phyloP scores from a whole-genome alignment of 495 filamentous ascomycete genomes.

The Lasiosphaeria ovina region DNA sequence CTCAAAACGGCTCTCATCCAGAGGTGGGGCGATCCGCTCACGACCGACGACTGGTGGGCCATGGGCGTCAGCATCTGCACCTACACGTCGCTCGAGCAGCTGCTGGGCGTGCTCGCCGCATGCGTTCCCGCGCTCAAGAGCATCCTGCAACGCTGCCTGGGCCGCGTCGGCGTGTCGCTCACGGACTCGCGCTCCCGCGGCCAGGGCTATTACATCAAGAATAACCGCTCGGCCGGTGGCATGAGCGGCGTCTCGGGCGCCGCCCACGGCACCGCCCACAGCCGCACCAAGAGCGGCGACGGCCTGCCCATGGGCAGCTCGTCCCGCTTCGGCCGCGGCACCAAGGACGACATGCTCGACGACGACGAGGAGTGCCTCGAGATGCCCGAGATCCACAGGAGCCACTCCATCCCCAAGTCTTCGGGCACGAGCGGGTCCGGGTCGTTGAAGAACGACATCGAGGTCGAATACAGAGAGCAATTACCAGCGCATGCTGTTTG shows the following conservation, averaged over 20 bases:
- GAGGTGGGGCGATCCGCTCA: slow-evolving; percentile 16
- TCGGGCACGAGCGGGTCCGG: neutral
- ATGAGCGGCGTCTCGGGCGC: neutral
- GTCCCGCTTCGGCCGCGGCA: slow-evolving; percentile 1
- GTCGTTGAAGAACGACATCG: neutral
- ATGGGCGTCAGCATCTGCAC: slow-evolving; percentile 25
- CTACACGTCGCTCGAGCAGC: slow-evolving; percentile 26
- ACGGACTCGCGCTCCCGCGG: slow-evolving; percentile 12
- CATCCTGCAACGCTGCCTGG: slow-evolving; percentile 19
- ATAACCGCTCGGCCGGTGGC: neutral
- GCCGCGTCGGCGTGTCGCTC: slow-evolving; percentile 20
- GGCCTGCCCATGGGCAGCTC: neutral
- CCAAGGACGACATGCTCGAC: slow-evolving; percentile 11
- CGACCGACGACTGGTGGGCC: slow-evolving; percentile 15
- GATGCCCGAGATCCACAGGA: slow-evolving; percentile 19
- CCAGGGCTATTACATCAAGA: slow-evolving; percentile 15
- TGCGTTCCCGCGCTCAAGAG: slow-evolving; percentile 29
- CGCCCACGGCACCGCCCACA: neutral
- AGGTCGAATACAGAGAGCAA: slow-evolving; percentile 1
- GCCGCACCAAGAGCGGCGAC: neutral
- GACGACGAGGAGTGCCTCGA: slow-evolving; percentile 27
- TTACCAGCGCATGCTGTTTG: slow-evolving; percentile 8
- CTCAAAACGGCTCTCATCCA: slow-evolving; percentile 28
- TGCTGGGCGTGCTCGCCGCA: slow-evolving; percentile 25
- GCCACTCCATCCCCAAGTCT: slow-evolving; percentile 19